Evolutionary conservation across 305 asterid genomes (phyloP), one percentile per base, ranked within the genome.

Genomic region (Fraxinus sp.): DNA sequence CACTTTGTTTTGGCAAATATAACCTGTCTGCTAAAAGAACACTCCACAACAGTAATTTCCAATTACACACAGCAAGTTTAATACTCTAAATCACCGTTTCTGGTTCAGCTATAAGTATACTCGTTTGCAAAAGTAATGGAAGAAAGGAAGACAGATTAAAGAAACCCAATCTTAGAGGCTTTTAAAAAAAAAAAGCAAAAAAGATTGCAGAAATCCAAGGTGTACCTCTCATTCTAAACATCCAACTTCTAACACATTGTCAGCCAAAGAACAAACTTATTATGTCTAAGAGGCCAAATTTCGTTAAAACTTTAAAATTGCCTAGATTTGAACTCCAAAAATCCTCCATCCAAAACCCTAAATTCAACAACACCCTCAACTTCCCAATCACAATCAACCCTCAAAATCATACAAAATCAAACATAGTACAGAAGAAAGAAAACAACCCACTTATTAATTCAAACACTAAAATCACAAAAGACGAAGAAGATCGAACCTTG

Each of bases 401-500:
- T 41, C 24, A 36, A 26, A 81, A 72, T 39, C 11, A 9, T 0
- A 18, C 14, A 26, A 7, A 73, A 72, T 39, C 18, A n/a, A 1
- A 18, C 14, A 26, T 6, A 16, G 28, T 46, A 20, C 16, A 6
- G n/a, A 68, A 36, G 57, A 82, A 3, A 66, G 59, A 68, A 64
- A 30, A 7, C 30, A 73, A 59, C 16, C 35, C 74, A 77, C 75
- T 30, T 0, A 81, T 66, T 43, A 75, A 73, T n/a, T 11, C 33
- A 80, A 3, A 49, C 78, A 1, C 20, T 68, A 3, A n/a, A 68
- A 76, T 4, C 20, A 37, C 11, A 22, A 55, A 75, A 11, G 22
- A 59, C 16, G 5, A 57, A 75, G 6, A 16, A 3, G 35, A 79
- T 36, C 77, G 14, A 41, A 95, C 98, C 98, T 94, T 95, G 85